Evolutionary conservation across 176 grass and related monocot genomes (phyloP).

Genomic region (Alloteropsis semialata): DNA sequence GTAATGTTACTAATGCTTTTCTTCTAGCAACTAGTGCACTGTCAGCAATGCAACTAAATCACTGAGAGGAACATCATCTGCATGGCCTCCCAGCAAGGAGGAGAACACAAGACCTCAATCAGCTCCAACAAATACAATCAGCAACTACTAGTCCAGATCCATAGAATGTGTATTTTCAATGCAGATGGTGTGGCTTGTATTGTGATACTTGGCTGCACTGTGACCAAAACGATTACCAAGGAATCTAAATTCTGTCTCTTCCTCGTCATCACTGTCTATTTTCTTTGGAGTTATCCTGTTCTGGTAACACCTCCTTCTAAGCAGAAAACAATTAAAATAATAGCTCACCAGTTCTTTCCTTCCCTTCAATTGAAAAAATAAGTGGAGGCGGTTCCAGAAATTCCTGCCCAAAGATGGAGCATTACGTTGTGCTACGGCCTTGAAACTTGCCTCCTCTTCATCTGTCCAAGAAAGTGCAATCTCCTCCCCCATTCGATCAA

Average conservation of each 20-base stretch:
- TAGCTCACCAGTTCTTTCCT: slow-evolving; percentile 72
- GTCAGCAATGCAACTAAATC: not conserved
- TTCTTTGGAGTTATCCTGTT: slow-evolving; percentile 59
- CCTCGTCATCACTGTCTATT: slow-evolving; percentile 89
- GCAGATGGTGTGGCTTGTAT: slow-evolving; percentile 36
- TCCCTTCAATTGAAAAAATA: slow-evolving; percentile 44
- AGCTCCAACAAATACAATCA: slow-evolving; percentile 4
- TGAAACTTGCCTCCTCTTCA: slow-evolving; percentile 70
- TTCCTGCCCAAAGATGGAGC: slow-evolving; percentile 40
- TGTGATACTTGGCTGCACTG: slow-evolving; percentile 45
- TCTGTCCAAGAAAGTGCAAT: slow-evolving; percentile 81
- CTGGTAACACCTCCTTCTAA: slow-evolving; percentile 71
- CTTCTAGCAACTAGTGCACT: not conserved
- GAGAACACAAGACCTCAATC: slow-evolving; percentile 1
- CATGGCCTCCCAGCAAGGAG: not conserved
- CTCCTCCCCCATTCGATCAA: slow-evolving; percentile 83
- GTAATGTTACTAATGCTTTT: not conserved
- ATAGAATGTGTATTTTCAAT: slow-evolving; percentile 57
- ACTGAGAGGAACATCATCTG: not conserved
- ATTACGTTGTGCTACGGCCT: slow-evolving; percentile 38
- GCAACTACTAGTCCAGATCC: slow-evolving; percentile 64
- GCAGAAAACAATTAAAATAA: slow-evolving; percentile 87
- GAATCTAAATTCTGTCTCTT: slow-evolving; percentile 56
- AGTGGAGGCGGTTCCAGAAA: slow-evolving; percentile 51
- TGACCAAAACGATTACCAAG: slow-evolving; percentile 57